Conservation (phyloP, 1,284 basidiomycete genomes). For the Ganoderma meredithae region DNA sequence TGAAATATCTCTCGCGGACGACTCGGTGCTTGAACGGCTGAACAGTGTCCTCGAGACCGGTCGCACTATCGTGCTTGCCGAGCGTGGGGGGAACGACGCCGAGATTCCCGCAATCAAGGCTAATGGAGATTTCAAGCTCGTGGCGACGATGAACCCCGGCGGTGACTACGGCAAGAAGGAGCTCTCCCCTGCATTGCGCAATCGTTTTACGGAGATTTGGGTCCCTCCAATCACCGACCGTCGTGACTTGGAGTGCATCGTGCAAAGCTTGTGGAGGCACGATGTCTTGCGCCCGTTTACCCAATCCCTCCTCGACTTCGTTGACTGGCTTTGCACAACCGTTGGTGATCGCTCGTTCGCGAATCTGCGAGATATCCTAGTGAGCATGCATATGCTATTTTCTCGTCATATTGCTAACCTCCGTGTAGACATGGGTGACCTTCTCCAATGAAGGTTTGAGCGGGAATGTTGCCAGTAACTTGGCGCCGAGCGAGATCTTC, state of each 20-base stretch:
- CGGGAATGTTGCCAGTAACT: conserved; percentile 42
- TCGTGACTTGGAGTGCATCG: conserved; percentile 82
- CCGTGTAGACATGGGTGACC: conserved; percentile 85
- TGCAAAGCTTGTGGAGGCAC: conserved; percentile 76
- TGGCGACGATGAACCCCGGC: conserved; percentile 99
- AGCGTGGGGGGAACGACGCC: conserved; percentile 83
- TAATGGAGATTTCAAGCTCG: conserved; percentile 79
- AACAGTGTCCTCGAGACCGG: conserved; percentile 96
- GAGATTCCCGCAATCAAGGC: conserved; percentile 78
- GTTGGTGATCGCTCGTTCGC: conserved; percentile 75
- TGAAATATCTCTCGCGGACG: conserved; percentile 98
- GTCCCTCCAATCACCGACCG: conserved; percentile 88
- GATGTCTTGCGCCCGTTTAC: conserved; percentile 69
- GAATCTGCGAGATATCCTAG: conserved; percentile 90
- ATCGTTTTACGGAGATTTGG: conserved; percentile 99
- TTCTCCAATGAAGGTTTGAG: conserved; percentile 80
- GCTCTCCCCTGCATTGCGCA: conserved; percentile 94
- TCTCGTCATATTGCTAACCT: conserved; percentile 5
- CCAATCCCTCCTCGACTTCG: conserved; percentile 77
- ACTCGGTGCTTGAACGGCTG: conserved; percentile 96
- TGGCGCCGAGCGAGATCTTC: conserved; percentile 66
- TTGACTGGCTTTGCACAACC: conserved; percentile 78
- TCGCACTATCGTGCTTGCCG: conserved; percentile 91
- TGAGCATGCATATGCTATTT: conserved; percentile 48
- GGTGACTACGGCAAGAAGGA: conserved; percentile 99